A percentile compares a stretch with the other conserved stretches of the same genome.
Evolutionary conservation across 176 grass and related monocot species (phyloP).

Genomic region (Avena atlantica): DNA sequence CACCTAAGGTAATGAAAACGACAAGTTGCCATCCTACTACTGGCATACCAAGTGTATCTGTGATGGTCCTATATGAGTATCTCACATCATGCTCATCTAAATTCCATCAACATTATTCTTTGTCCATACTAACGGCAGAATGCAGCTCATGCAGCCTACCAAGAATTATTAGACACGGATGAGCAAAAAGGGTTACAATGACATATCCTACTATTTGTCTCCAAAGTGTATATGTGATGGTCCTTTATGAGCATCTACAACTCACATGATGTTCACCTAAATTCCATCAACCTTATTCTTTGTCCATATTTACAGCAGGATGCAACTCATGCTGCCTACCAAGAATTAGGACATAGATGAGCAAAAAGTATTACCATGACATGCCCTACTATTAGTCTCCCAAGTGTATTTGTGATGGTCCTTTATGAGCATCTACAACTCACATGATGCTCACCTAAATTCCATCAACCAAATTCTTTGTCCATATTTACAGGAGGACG

Average conservation of each 20-base stretch:
- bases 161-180: slow-evolving; percentile 56
- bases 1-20: neutral
- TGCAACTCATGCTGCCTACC: slow-evolving; percentile 36
- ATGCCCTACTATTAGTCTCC: neutral
- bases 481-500: slow-evolving; percentile 53
- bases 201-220: neutral
- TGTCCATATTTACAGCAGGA: slow-evolving; percentile 57
- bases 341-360: slow-evolving; percentile 55
- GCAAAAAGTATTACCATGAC: neutral
- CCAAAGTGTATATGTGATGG: slow-evolving; percentile 21
- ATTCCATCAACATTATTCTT: slow-evolving; percentile 39
- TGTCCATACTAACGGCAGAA: slow-evolving; percentile 55
- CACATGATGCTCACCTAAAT: slow-evolving; percentile 35
- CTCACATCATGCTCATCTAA: slow-evolving; percentile 36
- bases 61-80: slow-evolving; percentile 45
- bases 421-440: slow-evolving; percentile 45
- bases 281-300: slow-evolving; percentile 50
- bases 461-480: slow-evolving; percentile 40
- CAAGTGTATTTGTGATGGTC: neutral
- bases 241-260: slow-evolving; percentile 43
- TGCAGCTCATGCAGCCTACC: slow-evolving; percentile 30
- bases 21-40: slow-evolving; percentile 2
- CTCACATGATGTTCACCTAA: slow-evolving; percentile 46
- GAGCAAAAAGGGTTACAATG: slow-evolving; percentile 4
- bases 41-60: slow-evolving; percentile 15